A percentile compares a stretch with the other conserved stretches of the same genome.
phyloP scores from a whole-genome alignment of 352 stramenopile species.

The Phytophthora quininea region DNA sequence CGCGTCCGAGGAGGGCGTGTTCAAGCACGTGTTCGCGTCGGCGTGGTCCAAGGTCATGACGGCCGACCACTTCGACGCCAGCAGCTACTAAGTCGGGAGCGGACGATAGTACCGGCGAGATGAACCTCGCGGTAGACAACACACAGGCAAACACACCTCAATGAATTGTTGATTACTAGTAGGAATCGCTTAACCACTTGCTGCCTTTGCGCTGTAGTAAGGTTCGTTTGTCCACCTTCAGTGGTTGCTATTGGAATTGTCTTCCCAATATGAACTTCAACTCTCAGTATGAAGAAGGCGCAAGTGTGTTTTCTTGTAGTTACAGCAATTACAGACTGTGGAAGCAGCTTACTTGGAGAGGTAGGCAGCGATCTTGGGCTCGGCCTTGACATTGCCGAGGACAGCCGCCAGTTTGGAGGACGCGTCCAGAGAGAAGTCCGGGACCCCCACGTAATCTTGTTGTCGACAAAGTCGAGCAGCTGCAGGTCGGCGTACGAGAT shows the following conservation, averaged over 20 bases:
- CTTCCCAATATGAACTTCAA: not conserved
- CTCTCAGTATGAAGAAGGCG: not conserved
- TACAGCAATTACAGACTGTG: not conserved
- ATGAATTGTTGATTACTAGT: not conserved
- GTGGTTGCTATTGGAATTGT: not conserved
- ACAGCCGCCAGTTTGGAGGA: slow-evolving; percentile 58
- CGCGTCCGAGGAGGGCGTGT: slow-evolving; percentile 15
- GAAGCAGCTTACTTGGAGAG: slow-evolving; percentile 25
- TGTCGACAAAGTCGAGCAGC: slow-evolving; percentile 47
- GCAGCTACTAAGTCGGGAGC: slow-evolving; percentile 18
- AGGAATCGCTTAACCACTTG: not conserved
- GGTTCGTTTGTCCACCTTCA: not conserved
- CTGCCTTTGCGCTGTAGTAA: not conserved
- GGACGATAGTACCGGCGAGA: not conserved
- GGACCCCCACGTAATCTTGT: slow-evolving; percentile 38
- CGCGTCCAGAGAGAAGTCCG: slow-evolving; percentile 33
- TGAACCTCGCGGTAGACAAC: not conserved
- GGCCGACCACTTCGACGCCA: slow-evolving; percentile 19
- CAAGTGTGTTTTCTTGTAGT: not conserved
- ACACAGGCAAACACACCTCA: not conserved
- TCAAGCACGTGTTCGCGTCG: slow-evolving; percentile 22
- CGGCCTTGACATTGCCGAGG: slow-evolving; percentile 39
- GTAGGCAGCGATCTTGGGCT: slow-evolving; percentile 51
- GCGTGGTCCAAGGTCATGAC: slow-evolving; percentile 26
- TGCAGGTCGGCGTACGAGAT: slow-evolving; percentile 47